Percentiles rank a stretch among this genome's conserved stretches.
Conservation (phyloP, 495 filamentous ascomycete species). For the Cercophora newfieldiana region DNA sequence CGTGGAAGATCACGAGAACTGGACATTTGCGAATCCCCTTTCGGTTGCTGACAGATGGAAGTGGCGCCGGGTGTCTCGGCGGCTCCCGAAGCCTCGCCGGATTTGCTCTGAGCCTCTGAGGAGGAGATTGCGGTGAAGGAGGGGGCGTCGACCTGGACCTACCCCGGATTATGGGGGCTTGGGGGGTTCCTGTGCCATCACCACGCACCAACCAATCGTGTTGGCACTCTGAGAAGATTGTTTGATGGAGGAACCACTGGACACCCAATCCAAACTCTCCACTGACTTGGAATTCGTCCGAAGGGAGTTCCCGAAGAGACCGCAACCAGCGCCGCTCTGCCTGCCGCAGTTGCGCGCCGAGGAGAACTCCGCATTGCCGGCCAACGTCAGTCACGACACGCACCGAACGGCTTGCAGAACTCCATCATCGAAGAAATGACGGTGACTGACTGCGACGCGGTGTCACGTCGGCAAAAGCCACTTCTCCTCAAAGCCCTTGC, state of each 20-base stretch:
- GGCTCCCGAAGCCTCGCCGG: background rate
- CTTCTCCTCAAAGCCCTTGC: background rate
- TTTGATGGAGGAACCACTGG: background rate
- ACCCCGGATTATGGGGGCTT: background rate
- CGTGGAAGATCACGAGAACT: slow-evolving; percentile 10
- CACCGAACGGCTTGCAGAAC: background rate
- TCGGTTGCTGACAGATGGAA: background rate
- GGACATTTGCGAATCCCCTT: slow-evolving; percentile 1
- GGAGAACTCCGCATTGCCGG: no score
- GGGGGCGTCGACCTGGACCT: background rate
- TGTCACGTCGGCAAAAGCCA: background rate
- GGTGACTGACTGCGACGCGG: background rate
- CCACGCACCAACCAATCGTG: background rate
- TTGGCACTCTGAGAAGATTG: no score
- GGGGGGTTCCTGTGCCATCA: background rate
- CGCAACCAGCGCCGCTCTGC: background rate
- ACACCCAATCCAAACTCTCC: background rate
- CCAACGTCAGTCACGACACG: background rate
- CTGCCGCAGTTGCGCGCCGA: no score
- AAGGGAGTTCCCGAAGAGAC: background rate
- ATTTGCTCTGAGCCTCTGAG: background rate
- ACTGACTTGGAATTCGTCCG: background rate
- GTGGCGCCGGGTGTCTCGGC: slow-evolving; percentile 10
- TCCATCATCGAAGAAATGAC: background rate
- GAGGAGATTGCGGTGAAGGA: slow-evolving; percentile 5